Percentiles rank a stretch among this genome's conserved stretches.
Evolutionary conservation across 2,329 filamentous ascomycete species (phyloP).

Genomic region (Fusarium sp.): DNA sequence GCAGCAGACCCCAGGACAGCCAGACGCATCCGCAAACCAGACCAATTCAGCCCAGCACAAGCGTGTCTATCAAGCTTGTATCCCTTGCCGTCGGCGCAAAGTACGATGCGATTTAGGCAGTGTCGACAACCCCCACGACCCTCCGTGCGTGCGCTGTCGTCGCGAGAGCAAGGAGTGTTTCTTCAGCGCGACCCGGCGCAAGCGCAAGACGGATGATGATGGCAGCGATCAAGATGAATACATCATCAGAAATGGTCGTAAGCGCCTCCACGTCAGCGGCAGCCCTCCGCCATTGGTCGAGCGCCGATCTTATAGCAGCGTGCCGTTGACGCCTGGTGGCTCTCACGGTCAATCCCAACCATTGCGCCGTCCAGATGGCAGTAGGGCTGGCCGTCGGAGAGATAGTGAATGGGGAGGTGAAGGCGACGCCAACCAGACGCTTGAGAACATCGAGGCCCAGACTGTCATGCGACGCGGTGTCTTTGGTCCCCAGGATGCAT

Average conservation of each 20-base stretch:
- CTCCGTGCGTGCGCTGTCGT: conserved; percentile 91
- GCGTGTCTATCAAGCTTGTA: conserved; percentile 71
- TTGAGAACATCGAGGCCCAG: conserved; percentile 72
- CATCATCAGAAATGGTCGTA: conserved; percentile 76
- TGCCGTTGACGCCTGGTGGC: conserved; percentile 71
- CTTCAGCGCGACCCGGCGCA: conserved; percentile 93
- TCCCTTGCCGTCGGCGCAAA: conserved; percentile 69
- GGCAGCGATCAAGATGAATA: conserved; percentile 69
- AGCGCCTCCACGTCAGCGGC: conserved; percentile 64
- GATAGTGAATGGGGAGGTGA: conserved; percentile 52
- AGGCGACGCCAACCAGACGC: conserved; percentile 67
- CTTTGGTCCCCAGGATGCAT: conserved; percentile 90
- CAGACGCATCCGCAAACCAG: conserved; percentile 25
- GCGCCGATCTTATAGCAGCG: conserved; percentile 58
- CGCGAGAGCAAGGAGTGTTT: conserved; percentile 97
- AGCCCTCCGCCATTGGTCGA: conserved; percentile 57
- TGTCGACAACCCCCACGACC: conserved; percentile 93
- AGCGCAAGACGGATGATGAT: conserved; percentile 77
- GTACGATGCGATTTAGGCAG: conserved; percentile 72
- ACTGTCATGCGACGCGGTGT: conserved; percentile 75
- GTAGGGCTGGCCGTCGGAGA: conserved; percentile 38
- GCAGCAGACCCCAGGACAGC: conserved; percentile 32
- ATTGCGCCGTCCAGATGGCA: conserved; percentile 67
- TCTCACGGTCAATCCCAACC: conserved; percentile 72
- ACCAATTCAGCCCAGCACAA: conserved; percentile 58